phyloP scores from a whole-genome alignment of 2,329 filamentous ascomycete species.

The Ophiognomonia clavigignenti-juglandacearum region DNA sequence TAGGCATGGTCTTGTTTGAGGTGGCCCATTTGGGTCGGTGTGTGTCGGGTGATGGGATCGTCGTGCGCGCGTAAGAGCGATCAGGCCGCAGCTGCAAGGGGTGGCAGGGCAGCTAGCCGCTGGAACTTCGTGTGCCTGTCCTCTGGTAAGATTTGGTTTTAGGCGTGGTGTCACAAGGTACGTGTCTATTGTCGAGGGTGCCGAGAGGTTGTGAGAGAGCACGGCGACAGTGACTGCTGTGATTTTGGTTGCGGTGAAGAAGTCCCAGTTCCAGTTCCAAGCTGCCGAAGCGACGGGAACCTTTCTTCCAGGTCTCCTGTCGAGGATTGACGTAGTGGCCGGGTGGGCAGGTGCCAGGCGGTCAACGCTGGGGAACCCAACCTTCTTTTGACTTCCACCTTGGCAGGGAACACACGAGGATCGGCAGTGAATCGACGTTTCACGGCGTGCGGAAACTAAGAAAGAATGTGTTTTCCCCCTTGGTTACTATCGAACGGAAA shows the following conservation, averaged over 20 bases:
- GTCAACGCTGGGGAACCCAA: background rate
- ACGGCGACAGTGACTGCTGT: too few species aligned
- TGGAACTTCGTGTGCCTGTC: too few species aligned
- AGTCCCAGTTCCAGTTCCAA: too few species aligned
- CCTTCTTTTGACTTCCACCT: conserved; percentile 1
- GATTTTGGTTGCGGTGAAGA: too few species aligned
- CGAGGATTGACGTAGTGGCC: conserved; percentile 7
- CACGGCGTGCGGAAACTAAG: background rate
- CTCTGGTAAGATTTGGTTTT: too few species aligned
- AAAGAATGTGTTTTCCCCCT: background rate
- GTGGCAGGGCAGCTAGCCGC: background rate
- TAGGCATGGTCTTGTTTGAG: conserved; percentile 12
- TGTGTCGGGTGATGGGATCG: background rate
- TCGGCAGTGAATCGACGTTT: background rate
- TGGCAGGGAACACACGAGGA: background rate
- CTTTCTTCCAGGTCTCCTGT: too few species aligned
- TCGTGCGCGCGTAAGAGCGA: background rate
- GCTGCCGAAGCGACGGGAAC: too few species aligned
- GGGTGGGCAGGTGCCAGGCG: too few species aligned
- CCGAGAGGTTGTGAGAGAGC: too few species aligned
- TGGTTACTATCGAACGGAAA: background rate
- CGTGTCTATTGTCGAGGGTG: too few species aligned
- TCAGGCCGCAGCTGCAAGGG: background rate
- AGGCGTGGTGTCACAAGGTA: too few species aligned
- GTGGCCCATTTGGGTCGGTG: conserved; percentile 9